Percentiles rank a stretch among this genome's conserved stretches.
Evolutionary conservation across 2,329 filamentous ascomycete species (phyloP).

Genomic region (Neopestalotiopsis rosae): DNA sequence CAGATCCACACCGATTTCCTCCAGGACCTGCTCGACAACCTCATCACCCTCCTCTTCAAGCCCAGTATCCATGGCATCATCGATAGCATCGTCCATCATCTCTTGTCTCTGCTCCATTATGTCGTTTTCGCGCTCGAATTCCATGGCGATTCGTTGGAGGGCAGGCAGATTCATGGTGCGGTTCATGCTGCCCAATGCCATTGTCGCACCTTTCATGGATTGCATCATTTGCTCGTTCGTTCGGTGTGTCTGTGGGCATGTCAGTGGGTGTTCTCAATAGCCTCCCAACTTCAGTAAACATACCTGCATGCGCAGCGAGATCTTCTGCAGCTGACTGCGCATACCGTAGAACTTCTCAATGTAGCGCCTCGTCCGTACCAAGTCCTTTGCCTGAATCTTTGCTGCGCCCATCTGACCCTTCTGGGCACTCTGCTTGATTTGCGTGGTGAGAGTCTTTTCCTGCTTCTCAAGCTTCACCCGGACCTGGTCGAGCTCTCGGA

Average conservation of each 20-base stretch:
- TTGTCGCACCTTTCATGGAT: slow-evolving; percentile 97
- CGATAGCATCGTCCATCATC: slow-evolving; percentile 99
- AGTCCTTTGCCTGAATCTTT: slow-evolving; percentile 97
- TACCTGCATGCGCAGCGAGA: slow-evolving; percentile 93
- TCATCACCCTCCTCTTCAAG: slow-evolving; percentile 97
- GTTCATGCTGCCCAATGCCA: slow-evolving; percentile 95
- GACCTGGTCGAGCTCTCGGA: slow-evolving; percentile 93
- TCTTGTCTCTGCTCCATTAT: slow-evolving; percentile 99
- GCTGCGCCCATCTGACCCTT: slow-evolving; percentile 98
- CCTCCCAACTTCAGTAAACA: slow-evolving; percentile 13
- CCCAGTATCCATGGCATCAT: slow-evolving; percentile 89
- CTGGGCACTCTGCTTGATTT: slow-evolving; percentile 98
- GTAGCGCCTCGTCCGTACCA: slow-evolving; percentile 91
- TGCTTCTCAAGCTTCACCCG: slow-evolving; percentile 96
- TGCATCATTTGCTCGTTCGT: slow-evolving; percentile 99
- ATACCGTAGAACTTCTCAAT: slow-evolving; percentile 99
- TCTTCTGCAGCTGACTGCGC: slow-evolving; percentile 95
- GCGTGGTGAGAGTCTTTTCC: slow-evolving; percentile 93
- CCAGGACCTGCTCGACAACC: slow-evolving; percentile 93
- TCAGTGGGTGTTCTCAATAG: not conserved
- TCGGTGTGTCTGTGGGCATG: slow-evolving; percentile 75
- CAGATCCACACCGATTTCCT: slow-evolving; percentile 95
- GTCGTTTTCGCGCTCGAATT: slow-evolving; percentile 98
- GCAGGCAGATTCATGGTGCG: slow-evolving; percentile 96
- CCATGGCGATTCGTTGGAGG: slow-evolving; percentile 95